Base-by-base conservation (phyloP, 2,329 filamentous ascomycete genomes). In the Colletotrichum sp. region DNA sequence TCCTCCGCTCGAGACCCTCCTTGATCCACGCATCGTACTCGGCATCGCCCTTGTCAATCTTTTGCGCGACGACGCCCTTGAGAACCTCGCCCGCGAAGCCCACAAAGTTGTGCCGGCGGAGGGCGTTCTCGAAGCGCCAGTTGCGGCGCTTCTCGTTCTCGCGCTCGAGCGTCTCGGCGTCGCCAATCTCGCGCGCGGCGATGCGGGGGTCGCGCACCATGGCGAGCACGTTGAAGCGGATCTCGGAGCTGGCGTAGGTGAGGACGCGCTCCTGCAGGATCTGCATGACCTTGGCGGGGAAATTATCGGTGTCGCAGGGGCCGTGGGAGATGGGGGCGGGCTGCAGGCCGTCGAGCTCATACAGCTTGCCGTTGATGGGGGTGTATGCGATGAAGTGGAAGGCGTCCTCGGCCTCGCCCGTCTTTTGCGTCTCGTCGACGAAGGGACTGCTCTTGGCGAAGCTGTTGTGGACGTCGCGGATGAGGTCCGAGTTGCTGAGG, bases 301-400 rank as follows among this genome's bases (percentile, higher is more conserved):
- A 98, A 38, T 93, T 88, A 3, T 91, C 90, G n/a, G 86, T 81
- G 1, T 89, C 87, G 84, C 96, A 97, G 5, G 90, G 78, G 32
- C 96, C 97, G 85, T 99, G 97, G 65, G 92, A 92, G 80, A 99
- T 98, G 71, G 97, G 97, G 73, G 95, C 94, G 5, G 96, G 95
- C 86, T 98, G 96, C 78, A 99, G 89, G 21, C 97, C 97, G 85
- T 99, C 97, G 68, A 99, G 90, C 86, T 99, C 97, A 88, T 98
- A 99, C 70, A 99, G 90, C 6, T 87, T 92, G 78, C 93, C 94
- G 82, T 94, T 91, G 79, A 98, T 90, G 69, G 93, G 91, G 10
- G 95, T 96, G 86, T 99, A 99, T 36, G 96, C 97, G 81, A 99
- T 96, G 85, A 99, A 99, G 87, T 99, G 97, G 86, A 97, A 99